phyloP scores from a whole-genome alignment of 2,329 filamentous ascomycete genomes.

The Aspergillus pseudoviridinutans region DNA sequence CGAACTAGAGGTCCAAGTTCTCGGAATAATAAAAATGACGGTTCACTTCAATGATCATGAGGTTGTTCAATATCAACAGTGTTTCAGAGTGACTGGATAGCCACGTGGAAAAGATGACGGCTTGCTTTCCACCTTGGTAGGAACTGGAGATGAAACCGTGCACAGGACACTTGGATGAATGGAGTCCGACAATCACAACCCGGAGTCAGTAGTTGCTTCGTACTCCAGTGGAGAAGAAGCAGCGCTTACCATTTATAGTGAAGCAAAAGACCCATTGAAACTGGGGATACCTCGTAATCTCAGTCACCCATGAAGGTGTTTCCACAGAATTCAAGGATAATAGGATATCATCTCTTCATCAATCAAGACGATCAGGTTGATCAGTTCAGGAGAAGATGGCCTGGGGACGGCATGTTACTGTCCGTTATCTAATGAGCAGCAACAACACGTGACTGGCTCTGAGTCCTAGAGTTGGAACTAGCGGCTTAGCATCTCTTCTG shows the following conservation, averaged over 20 bases:
- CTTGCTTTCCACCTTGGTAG: background rate
- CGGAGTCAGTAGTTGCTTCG: background rate
- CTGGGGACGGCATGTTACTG: background rate
- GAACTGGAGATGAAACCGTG: background rate
- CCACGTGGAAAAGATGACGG: background rate
- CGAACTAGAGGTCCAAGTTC: background rate
- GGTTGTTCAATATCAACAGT: background rate
- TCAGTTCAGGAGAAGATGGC: no score
- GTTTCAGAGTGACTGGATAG: background rate
- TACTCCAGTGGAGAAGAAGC: background rate
- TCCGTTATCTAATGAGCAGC: background rate
- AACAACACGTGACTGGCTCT: background rate
- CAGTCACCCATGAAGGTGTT: no score
- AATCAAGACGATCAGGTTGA: background rate
- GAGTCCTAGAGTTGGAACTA: background rate
- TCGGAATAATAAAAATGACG: background rate
- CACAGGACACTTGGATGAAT: no score
- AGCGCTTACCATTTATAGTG: background rate
- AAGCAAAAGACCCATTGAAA: background rate
- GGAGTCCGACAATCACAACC: background rate
- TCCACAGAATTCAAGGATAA: background rate
- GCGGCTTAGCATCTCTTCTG: background rate
- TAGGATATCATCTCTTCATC: background rate
- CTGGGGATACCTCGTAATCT: background rate
- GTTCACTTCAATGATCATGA: background rate